Evolutionary conservation across 805 yeast genomes (phyloP), one percentile per base, ranked within the genome.

Genomic region (Clavispora asparagi): DNA sequence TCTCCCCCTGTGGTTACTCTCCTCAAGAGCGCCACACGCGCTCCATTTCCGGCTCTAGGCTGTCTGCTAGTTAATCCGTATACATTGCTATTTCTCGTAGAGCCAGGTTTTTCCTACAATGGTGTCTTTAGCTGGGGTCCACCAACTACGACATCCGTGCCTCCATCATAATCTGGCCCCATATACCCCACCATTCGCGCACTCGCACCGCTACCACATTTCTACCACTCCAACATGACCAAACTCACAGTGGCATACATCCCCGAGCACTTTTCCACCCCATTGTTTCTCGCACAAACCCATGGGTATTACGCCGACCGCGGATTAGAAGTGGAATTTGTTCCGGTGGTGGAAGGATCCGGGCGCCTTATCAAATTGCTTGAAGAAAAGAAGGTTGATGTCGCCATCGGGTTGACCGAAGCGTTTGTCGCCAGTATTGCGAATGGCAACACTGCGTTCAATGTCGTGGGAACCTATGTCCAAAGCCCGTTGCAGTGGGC

Each of bases 221-320:
- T 19, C n/a, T 19, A 19, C 23, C 23, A 19, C 11, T 14, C 33
- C 37, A 43, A 26, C 39, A 48, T 48, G 54, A 26, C 40, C 25
- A 51, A 47, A 27, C 47, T 55, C 23, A 79, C 63, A 58, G 85
- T 90, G 27, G 97, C 96, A 2, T 86, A 79, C 66, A 82, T 90
- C 43, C 97, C 97, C 2, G 97, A 90, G 64, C 97, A 91, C 61
- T 91, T 89, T 59, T 83, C 94, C 35, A 86, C 96, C 0, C 97
- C 97, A 5, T 69, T 90, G 52, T 81, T 81, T 50, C 79, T 88
- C 58, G 95, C 96, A 5, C 59, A 74, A 48, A 50, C 69, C 40
- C 74, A 87, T 41, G 83, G 83, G 0, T 83, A 63, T 57, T 87
- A 78, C 59, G 62, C 61, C 6, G 64, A 65, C 7, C 59, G 65